Evolutionary conservation across 2,329 filamentous ascomycete genomes (phyloP).

Genomic region (Phaeoacremonium minimum): DNA sequence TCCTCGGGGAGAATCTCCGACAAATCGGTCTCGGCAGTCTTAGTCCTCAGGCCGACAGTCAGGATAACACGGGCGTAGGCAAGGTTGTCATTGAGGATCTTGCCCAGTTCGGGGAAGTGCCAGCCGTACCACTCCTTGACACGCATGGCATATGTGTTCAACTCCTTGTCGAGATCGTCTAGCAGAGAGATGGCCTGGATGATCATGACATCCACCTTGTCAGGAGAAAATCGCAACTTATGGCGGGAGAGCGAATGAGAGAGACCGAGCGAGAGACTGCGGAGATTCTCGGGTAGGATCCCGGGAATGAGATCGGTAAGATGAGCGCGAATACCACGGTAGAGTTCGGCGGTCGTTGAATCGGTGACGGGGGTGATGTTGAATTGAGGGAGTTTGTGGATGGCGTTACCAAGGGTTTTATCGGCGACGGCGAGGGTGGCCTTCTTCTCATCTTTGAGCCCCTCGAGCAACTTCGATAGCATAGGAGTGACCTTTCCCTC

Average conservation of each 20-base stretch:
- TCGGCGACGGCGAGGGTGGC: slow-evolving; percentile 91
- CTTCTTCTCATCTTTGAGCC: slow-evolving; percentile 97
- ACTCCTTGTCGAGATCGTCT: slow-evolving; percentile 96
- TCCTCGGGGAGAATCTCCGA: slow-evolving; percentile 92
- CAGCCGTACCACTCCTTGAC: slow-evolving; percentile 99
- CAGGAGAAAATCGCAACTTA: slow-evolving; percentile 97
- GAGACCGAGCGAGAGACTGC: slow-evolving; percentile 92
- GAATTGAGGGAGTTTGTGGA: slow-evolving; percentile 85
- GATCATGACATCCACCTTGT: slow-evolving; percentile 99
- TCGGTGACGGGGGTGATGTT: slow-evolving; percentile 81
- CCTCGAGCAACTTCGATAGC: slow-evolving; percentile 75
- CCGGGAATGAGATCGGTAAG: slow-evolving; percentile 87
- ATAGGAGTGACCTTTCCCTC: slow-evolving; percentile 94
- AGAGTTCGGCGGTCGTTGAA: slow-evolving; percentile 79
- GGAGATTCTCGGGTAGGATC: slow-evolving; percentile 77
- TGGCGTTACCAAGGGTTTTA: slow-evolving; percentile 84
- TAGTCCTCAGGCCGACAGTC: slow-evolving; percentile 82
- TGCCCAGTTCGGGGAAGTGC: slow-evolving; percentile 98
- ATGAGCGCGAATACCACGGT: slow-evolving; percentile 90
- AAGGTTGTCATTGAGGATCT: slow-evolving; percentile 95
- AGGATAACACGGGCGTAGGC: slow-evolving; percentile 88
- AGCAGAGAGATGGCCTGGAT: slow-evolving; percentile 92
- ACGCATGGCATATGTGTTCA: slow-evolving; percentile 98
- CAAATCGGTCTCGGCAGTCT: slow-evolving; percentile 72
- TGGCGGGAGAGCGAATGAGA: slow-evolving; percentile 95